Evolutionary conservation across 2,329 filamentous ascomycete species (phyloP).

Genomic region (Phaeoacremonium minimum): DNA sequence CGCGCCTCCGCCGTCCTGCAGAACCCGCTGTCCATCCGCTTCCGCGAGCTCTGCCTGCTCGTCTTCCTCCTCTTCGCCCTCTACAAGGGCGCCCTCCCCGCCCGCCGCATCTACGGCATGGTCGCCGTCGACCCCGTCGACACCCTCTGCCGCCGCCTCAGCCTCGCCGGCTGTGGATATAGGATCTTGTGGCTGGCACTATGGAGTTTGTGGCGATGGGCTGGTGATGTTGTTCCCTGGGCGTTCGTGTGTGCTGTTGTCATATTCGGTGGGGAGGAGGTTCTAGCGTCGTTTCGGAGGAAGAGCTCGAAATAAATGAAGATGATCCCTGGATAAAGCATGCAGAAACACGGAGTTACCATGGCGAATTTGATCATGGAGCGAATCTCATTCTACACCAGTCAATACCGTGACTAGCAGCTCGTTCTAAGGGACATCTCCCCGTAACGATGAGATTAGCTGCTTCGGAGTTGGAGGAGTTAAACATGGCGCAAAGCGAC

Average conservation of each 20-base stretch:
- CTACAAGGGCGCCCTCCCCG: constrained; percentile 3
- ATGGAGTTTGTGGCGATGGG: constrained; percentile 1
- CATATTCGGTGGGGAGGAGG: constrained; percentile 11
- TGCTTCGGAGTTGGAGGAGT: no score
- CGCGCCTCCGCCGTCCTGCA: constrained; percentile 11
- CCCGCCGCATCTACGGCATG: constrained; percentile 2
- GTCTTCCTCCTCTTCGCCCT: constrained; percentile 7
- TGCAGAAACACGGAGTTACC: no score
- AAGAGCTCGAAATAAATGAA: no score
- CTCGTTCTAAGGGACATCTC: no score
- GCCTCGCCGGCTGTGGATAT: constrained; percentile 1
- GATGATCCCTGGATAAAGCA: no score
- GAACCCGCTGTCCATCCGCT: constrained; percentile 7
- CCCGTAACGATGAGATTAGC: no score
- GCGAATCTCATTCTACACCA: no score
- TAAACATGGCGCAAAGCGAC: no score
- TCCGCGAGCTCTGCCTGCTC: constrained; percentile 10
- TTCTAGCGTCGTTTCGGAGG: neutral
- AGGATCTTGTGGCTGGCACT: constrained; percentile 1
- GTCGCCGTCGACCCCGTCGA: constrained; percentile 5
- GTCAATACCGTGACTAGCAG: no score
- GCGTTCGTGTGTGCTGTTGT: constrained; percentile 4
- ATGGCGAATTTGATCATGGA: no score
- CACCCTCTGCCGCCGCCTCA: constrained; percentile 6
- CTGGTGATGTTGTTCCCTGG: constrained; percentile 10